phyloP scores from a whole-genome alignment of 495 filamentous ascomycete species.

The Penicillium bialowiezense region DNA sequence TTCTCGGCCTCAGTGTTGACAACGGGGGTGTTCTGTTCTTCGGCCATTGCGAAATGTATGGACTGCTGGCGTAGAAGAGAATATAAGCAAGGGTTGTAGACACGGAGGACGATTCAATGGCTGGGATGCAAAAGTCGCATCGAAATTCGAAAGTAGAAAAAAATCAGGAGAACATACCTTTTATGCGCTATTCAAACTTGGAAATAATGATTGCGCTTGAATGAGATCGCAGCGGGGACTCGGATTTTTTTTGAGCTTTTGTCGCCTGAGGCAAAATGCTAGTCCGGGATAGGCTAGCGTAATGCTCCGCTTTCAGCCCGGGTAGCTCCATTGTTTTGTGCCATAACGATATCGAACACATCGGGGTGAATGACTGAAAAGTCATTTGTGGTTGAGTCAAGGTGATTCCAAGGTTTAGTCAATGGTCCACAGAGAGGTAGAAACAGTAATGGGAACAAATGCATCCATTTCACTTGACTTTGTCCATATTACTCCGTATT shows the following conservation, averaged over 20 bases:
- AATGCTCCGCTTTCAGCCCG: no score
- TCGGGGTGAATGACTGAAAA: no score
- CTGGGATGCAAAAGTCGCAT: no score
- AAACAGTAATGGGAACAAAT: no score
- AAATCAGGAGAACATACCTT: background rate
- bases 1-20: slow-evolving; percentile 40
- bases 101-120: background rate
- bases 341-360: no score
- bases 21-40: slow-evolving; percentile 38
- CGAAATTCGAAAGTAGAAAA: no score
- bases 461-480: no score
- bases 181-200: slow-evolving; percentile 1
- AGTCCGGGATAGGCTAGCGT: slow-evolving; percentile 7
- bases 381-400: no score
- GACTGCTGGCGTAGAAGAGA: background rate
- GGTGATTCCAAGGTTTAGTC: no score
- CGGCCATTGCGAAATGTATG: slow-evolving; percentile 31
- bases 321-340: no score
- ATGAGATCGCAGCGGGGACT: slow-evolving; percentile 25
- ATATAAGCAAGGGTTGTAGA: slow-evolving; percentile 3
- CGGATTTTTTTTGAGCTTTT: slow-evolving; percentile 33
- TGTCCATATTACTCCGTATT: no score
- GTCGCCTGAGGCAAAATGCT: slow-evolving; percentile 27
- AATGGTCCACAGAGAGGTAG: no score
- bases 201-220: slow-evolving; percentile 1